A percentile compares a stretch with the other conserved stretches of the same genome.
Evolutionary conservation across 495 filamentous ascomycete species (phyloP).

Genomic region (Podospora pseudoanserina): DNA sequence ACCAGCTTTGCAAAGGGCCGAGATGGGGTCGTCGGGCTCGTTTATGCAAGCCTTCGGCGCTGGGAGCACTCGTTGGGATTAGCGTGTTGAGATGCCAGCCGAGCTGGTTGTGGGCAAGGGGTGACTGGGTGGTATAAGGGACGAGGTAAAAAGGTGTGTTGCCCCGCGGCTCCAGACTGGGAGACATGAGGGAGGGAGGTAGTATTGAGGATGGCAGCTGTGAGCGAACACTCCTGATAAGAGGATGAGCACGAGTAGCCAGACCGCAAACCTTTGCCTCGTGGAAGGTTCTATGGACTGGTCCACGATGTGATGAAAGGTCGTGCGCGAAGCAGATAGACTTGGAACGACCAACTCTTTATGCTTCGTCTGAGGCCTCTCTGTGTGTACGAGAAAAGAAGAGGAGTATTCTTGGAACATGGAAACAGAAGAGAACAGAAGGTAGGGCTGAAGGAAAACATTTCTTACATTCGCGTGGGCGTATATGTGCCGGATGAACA

Average conservation of each 20-base stretch:
- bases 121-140: neutral
- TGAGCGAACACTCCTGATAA: neutral
- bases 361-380: neutral
- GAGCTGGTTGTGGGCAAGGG: slow-evolving; percentile 6
- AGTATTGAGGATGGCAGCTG: neutral
- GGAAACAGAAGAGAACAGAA: neutral
- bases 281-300: neutral
- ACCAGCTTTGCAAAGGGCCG: neutral
- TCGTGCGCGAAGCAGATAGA: too few relatives aligned
- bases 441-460: neutral
- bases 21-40: slow-evolving; percentile 20
- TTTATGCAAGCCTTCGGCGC: slow-evolving; percentile 33
- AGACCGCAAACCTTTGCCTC: too few relatives aligned
- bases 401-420: slow-evolving; percentile 15
- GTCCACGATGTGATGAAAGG: neutral
- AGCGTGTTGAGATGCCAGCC: slow-evolving; percentile 23
- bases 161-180: slow-evolving; percentile 8
- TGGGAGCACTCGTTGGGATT: slow-evolving; percentile 27
- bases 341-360: neutral
- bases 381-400: neutral
- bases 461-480: neutral
- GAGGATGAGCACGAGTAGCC: too few relatives aligned
- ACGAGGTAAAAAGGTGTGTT: neutral
- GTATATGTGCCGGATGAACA: neutral
- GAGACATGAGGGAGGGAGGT: slow-evolving; percentile 3